These are phyloP conservation scores for Polyrhizophydium stewartii DNA, from an alignment of 371 early-diverging fungal genomes.

Conservation along the genomic window DNA sequence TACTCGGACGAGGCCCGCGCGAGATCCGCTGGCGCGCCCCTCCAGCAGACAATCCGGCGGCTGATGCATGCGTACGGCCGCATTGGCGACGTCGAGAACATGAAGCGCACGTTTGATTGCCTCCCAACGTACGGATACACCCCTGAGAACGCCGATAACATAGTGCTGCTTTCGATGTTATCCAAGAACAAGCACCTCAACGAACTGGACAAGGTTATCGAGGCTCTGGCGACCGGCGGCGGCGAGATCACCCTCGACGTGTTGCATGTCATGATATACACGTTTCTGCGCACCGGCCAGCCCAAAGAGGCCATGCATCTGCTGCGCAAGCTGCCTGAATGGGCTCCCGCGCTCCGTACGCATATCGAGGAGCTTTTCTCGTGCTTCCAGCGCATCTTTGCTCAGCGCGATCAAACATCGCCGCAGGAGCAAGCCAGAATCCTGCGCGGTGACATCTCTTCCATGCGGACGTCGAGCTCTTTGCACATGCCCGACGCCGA, in stretches of 20 bases:
- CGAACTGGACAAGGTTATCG: neutral
- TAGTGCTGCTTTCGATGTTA: neutral
- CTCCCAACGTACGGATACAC: neutral
- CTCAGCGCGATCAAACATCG: no score
- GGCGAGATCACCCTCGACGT: neutral
- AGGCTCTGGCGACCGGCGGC: neutral
- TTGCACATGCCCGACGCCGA: no score
- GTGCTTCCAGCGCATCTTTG: no score
- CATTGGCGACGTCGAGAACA: neutral
- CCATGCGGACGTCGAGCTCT: no score
- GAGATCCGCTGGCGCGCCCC: neutral
- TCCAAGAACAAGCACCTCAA: neutral
- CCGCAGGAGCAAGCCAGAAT: no score
- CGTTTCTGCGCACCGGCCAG: neutral
- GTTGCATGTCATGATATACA: neutral
- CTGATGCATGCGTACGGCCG: neutral
- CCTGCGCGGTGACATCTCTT: no score
- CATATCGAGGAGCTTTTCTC: no score
- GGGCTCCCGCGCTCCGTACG: no score
- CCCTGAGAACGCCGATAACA: neutral
- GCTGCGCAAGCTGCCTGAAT: neutral
- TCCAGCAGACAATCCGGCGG: neutral
- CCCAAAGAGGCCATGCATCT: neutral
- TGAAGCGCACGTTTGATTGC: neutral
- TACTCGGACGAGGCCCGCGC: neutral